Conservation (phyloP, 805 yeast genomes). For the Brettanomyces anomalus region DNA sequence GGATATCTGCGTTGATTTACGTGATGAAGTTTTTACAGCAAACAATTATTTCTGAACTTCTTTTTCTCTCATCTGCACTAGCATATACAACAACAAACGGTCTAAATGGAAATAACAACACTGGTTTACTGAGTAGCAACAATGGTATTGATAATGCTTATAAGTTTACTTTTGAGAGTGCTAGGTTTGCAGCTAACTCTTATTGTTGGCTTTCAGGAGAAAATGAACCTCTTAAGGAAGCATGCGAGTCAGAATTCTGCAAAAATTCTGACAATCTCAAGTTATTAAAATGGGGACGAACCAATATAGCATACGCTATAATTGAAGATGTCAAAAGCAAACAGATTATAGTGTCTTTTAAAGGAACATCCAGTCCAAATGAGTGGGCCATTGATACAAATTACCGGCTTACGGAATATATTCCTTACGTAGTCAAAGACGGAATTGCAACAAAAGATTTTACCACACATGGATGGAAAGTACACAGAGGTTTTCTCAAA, state of each 20-base stretch:
- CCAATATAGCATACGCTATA: background rate
- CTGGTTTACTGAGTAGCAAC: too few relatives aligned
- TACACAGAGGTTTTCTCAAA: conserved; percentile 6
- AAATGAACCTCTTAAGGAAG: background rate
- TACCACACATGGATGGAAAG: background rate
- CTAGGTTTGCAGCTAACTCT: conserved; percentile 3
- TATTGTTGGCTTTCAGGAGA: conserved; percentile 3
- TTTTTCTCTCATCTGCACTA: too few relatives aligned
- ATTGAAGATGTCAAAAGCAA: conserved; percentile 2
- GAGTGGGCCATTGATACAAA: conserved; percentile 8
- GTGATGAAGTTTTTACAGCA: too few relatives aligned
- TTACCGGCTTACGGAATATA: conserved; percentile 2
- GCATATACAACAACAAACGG: too few relatives aligned
- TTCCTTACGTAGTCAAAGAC: conserved; percentile 2
- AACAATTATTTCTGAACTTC: too few relatives aligned
- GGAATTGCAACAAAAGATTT: background rate
- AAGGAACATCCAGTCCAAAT: conserved; percentile 5
- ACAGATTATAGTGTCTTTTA: conserved; percentile 4
- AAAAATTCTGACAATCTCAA: background rate
- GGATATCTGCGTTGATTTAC: too few relatives aligned
- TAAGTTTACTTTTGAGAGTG: background rate
- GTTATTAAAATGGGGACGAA: background rate
- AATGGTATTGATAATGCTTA: background rate
- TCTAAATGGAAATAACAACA: too few relatives aligned
- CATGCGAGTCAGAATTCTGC: conserved; percentile 7